Conservation (phyloP, 208 protist genomes). For the Entamoeba histolytica region DNA sequence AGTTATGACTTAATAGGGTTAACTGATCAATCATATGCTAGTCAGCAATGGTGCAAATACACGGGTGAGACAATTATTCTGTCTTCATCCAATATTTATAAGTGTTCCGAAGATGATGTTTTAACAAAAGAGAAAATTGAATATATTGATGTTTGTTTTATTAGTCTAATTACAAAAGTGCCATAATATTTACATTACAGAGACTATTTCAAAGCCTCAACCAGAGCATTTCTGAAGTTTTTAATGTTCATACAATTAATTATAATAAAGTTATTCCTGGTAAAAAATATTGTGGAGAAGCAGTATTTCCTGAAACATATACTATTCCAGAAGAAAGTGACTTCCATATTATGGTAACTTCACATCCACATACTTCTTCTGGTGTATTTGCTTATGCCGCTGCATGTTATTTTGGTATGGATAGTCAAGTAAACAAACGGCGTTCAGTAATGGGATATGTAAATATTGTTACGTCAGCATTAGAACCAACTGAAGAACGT, state of each 20-base stretch:
- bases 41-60: background rate
- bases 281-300: background rate
- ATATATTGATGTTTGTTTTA: background rate
- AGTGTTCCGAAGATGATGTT: background rate
- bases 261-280: background rate
- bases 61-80: background rate
- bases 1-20: background rate
- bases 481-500: background rate
- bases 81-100: background rate
- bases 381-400: background rate
- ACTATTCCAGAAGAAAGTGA: background rate
- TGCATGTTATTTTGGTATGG: background rate
- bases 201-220: background rate
- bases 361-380: background rate
- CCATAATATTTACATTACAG: background rate
- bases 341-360: background rate
- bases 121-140: background rate
- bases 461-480: background rate
- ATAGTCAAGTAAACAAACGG: background rate
- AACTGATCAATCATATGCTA: background rate
- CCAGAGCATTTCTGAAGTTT: background rate
- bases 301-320: background rate
- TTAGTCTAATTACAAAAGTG: background rate
- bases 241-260: background rate
- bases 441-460: background rate